A percentile compares a stretch with the other conserved stretches of the same genome.
Evolutionary conservation across 176 grass and related monocot genomes (phyloP).

Genomic region (Eleusine indica): DNA sequence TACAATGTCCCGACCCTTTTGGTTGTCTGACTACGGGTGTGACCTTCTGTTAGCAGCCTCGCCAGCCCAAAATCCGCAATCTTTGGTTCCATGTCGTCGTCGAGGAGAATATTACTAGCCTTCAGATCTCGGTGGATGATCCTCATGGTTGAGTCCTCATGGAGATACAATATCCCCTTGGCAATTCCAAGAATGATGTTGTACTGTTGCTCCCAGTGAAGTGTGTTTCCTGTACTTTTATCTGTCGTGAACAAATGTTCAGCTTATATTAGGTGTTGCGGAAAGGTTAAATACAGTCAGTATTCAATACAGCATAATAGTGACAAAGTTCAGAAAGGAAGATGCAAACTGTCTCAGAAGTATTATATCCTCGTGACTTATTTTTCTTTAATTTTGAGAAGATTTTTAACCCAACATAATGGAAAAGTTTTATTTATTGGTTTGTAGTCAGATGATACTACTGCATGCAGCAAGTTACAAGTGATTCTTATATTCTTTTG

Average conservation of each 20-base stretch:
- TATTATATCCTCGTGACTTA: background rate
- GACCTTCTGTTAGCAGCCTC: constrained; percentile 39
- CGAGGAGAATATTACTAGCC: constrained; percentile 49
- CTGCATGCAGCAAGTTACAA: background rate
- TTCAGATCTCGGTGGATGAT: constrained; percentile 61
- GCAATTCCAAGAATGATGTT: constrained; percentile 56
- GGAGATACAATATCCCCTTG: constrained; percentile 60
- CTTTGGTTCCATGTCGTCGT: constrained; percentile 46
- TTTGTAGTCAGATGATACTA: background rate
- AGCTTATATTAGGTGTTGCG: background rate
- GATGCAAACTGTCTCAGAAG: background rate
- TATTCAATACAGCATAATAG: background rate
- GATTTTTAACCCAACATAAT: too few relatives aligned
- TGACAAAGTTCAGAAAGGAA: background rate
- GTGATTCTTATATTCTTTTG: background rate
- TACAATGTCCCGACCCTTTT: constrained; percentile 49
- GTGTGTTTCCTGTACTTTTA: background rate
- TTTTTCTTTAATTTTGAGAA: too few relatives aligned
- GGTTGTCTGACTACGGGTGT: constrained; percentile 26
- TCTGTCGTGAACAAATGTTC: constrained; percentile 18
- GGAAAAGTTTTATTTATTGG: too few relatives aligned
- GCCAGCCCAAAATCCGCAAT: constrained; percentile 58
- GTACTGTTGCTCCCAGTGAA: constrained; percentile 40
- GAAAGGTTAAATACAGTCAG: background rate
- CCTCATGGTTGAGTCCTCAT: constrained; percentile 50